Evolutionary conservation across 345 rosid genomes (phyloP).

Genomic region (Camelina sativa): DNA sequence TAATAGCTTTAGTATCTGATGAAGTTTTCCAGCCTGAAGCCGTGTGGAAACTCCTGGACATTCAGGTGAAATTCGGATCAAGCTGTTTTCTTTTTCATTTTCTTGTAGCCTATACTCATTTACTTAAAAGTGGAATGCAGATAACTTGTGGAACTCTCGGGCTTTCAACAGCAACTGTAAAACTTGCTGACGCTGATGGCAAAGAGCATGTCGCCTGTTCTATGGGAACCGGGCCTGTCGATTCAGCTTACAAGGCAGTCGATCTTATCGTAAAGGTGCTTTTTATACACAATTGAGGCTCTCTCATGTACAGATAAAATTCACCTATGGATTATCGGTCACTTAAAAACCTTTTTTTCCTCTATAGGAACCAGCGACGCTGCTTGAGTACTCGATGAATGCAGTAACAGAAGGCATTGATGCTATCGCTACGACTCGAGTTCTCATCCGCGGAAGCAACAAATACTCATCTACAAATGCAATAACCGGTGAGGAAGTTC

Average conservation of each 20-base stretch:
- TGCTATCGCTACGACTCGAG: conserved; percentile 95
- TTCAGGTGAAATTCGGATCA: conserved; percentile 62
- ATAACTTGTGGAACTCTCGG: conserved; percentile 93
- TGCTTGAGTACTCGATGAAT: conserved; percentile 85
- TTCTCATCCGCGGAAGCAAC: conserved; percentile 74
- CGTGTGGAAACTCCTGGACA: conserved; percentile 79
- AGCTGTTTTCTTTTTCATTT: not conserved
- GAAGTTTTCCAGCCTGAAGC: conserved; percentile 91
- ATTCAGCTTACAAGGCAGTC: conserved; percentile 96
- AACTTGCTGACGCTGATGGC: conserved; percentile 73
- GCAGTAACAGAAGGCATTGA: conserved; percentile 96
- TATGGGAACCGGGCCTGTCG: conserved; percentile 92
- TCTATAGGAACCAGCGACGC: conserved; percentile 65
- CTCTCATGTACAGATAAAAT: not conserved
- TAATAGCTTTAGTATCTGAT: conserved; percentile 90
- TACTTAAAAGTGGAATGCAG: conserved; percentile 46
- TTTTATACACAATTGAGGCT: conserved; percentile 9
- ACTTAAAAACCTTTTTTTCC: not conserved
- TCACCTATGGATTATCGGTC: conserved; percentile 7
- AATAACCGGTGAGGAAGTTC: conserved; percentile 60
- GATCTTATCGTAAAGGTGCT: conserved; percentile 84
- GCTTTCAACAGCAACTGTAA: conserved; percentile 92
- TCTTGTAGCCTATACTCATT: conserved; percentile 16
- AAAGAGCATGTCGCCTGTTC: conserved; percentile 77
- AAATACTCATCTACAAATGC: conserved; percentile 53